A percentile compares a stretch with the other conserved stretches of the same genome.
Conservation (phyloP, 2,329 filamentous ascomycete genomes). For the Trichophaea hybrida region DNA sequence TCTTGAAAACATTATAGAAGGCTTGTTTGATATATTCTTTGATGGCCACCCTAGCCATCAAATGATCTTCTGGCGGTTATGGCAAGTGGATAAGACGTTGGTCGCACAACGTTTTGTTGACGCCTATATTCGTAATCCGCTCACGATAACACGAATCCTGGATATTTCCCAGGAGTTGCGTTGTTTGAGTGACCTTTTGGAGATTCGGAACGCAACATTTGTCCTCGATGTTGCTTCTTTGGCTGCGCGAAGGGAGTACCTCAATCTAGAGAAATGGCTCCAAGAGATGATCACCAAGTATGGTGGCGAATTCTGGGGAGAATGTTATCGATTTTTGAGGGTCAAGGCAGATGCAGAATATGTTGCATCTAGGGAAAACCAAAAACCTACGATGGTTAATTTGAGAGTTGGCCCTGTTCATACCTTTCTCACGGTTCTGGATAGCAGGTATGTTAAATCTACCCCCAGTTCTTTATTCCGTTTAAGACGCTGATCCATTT, state of each 20-base stretch:
- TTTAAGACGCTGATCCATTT: background rate
- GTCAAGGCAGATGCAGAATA: constrained; percentile 24
- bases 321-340: constrained; percentile 24
- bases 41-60: constrained; percentile 27
- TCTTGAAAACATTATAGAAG: constrained; percentile 36
- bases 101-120: constrained; percentile 68
- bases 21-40: constrained; percentile 30
- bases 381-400: constrained; percentile 22
- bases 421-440: constrained; percentile 22
- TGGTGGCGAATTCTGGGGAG: constrained; percentile 25
- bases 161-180: constrained; percentile 27
- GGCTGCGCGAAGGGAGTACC: constrained; percentile 24
- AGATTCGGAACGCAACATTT: constrained; percentile 22
- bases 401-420: constrained; percentile 23
- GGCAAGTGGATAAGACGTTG: constrained; percentile 81
- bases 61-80: constrained; percentile 70
- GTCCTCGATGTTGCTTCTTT: constrained; percentile 26
- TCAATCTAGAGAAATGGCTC: constrained; percentile 27
- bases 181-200: constrained; percentile 25
- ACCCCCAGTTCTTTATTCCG: background rate
- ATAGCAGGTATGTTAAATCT: constrained; percentile 17
- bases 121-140: constrained; percentile 23
- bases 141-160: constrained; percentile 26
- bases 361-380: constrained; percentile 15
- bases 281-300: constrained; percentile 26